Base-by-base conservation (phyloP, 1,284 basidiomycete species). In the Phellinidium pouzarii region DNA sequence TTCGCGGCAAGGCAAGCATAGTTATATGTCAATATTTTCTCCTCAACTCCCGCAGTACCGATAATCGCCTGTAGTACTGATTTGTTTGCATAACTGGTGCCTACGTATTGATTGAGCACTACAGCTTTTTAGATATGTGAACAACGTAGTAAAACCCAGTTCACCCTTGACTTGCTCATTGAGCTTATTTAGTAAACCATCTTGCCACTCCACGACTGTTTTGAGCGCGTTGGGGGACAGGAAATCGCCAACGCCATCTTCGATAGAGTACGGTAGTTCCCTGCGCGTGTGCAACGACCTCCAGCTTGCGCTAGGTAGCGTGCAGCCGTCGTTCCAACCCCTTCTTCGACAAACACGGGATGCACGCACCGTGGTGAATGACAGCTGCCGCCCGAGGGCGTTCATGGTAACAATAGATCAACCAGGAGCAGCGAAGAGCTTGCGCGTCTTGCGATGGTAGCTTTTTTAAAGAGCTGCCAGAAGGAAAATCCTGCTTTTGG, bases 1-100 rank as follows among this genome's bases (percentile, higher is more conserved):
- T 99, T 99, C 58, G 97, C 74, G 9, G 95, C 91, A 49, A 92
- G 80, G 58, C 87, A 88, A 2, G 94, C 93, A 64, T 94, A 93
- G 71, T 92, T 96, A 72, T 94, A 98, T 34, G 84, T 82, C 44
- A 94, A 71, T 3, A 83, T 77, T 56, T 81, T 72, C 34, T 77
- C 73, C 38, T 80, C 78, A 50, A 84, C 75, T 27, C 70, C 65
- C 2, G 92, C 80, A 3, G 88, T 79, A 48, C 78, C 75, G 34
- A 91, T 79, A 36, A 94, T 79, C 14, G 88, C 87, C 61, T 96
- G 83, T 0, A 80, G 78, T 36, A 94, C 78, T 42, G 72, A 78
- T 59, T 75, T 70, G 57, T 76, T 76, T 61, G 80, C 79, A 53
- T 79, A 71, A 14, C 75, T 71, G 34, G 84, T 83, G 48, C 75